Evolutionary conservation across 2,329 filamentous ascomycete species (phyloP), one percentile per base, ranked within the genome.

Genomic region (Coleophoma cylindrospora): DNA sequence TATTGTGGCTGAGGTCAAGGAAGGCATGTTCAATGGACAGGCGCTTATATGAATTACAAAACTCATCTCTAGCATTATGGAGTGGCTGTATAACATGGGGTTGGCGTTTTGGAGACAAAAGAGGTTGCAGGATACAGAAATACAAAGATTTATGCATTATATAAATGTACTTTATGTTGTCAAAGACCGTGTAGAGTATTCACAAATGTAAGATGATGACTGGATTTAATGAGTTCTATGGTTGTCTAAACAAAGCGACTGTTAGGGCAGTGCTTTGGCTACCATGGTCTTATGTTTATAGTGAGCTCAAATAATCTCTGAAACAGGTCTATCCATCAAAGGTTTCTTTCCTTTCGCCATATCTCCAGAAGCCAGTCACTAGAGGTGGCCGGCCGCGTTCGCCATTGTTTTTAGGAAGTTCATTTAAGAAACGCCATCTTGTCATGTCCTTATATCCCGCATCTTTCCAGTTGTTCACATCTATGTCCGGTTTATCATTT

Each of bases 1-100:
- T 68, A 81, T 97, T 32, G 91, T 97, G 34, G 83, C 84, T 34
- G 94, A 97, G 68, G 91, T 99, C 19, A 87, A 89, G 68, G 87
- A 94, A 64, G 94, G 84, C 57, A 91, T 91, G 87, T 91, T 84
- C 64, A 87, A 83, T 72, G 87, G 87, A 45, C 84, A 90, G 66
- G 87, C 87, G 38, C 72, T 91, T 61, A 87, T 91, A 51, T 90
- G 27, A 44, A 32, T 32, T 17, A 43, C 19, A 15, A 44, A 44
- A 32, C 17, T 27, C 27, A n/a, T n/a, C 41, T 12, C 21, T 44
- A 27, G 21, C 13, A 27, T 27, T 13, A 34, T 44, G 22, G 22
- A 44, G 2, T n/a, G 17, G 41, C 21, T 44, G 22, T 44, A 34
- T 44, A 44, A 44, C 34, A 44, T 10, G n/a, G n/a, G 17, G 7